Evolutionary conservation across 805 yeast species (phyloP), one percentile per base, ranked within the genome.

Genomic region (Lipomyces mesembrius): DNA sequence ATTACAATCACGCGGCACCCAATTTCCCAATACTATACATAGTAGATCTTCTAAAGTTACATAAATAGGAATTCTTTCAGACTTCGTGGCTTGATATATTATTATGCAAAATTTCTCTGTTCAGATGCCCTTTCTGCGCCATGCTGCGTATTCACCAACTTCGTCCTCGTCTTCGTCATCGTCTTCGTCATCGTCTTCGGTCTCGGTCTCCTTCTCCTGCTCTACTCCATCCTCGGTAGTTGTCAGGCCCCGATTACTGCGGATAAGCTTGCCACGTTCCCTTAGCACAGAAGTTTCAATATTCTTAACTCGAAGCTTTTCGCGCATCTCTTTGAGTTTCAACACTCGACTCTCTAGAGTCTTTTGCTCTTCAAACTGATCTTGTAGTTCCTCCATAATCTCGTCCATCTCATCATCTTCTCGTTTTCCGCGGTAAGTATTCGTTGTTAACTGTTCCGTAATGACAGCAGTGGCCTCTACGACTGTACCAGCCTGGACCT

Each of bases 351-450:
- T 56, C 46, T 68, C 67, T 5, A 66, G 49, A 22, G 52, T 63
- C 20, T 60, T 43, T 55, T 70, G 73, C 46, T 70, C 70, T 12
- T 63, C 72, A 53, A 70, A 57, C 46, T 70, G 61, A 25, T 66
- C 61, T n/a, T 43, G 63, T 14, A 70, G 51, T 2, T 37, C 59
- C 11, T 69, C 58, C 57, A 51, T 51, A 20, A 57, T 57, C 17
- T 65, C 66, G 1, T 66, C 71, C 6, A 39, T 46, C 14, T 60
- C 64, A 8, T 66, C 66, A 9, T 57, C 61, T 12, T 54, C 56
- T n/a, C 37, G 51, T 17, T 35, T 20, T 25, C n/a, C 62, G 1
- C 27, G 17, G 55, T 20, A 25, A 11, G 32, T n/a, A 17, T 6
- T n/a, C 61, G 55, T 8, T 62, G 20, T 3, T 14, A 12, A 17